A percentile compares a stretch with the other conserved stretches of the same genome.
Evolutionary conservation across 345 rosid species (phyloP).

Genomic region (Eucalyptus lansdowneana): DNA sequence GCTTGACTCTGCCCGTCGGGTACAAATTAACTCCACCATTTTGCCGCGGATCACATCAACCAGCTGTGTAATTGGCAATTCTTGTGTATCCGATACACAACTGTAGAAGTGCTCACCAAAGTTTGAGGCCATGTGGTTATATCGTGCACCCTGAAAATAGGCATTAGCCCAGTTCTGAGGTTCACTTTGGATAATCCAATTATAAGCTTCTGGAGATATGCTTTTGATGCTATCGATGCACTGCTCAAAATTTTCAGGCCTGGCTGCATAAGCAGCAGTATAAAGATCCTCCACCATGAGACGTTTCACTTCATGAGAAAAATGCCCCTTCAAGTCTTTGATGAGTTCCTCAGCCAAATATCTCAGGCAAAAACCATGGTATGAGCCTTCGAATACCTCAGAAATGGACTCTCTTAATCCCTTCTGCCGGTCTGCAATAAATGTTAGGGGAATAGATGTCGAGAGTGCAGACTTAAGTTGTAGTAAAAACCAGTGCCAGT

Average conservation of each 20-base stretch:
- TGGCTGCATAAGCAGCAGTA: slow-evolving; percentile 60
- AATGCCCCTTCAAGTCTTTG: slow-evolving; percentile 72
- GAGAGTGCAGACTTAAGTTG: slow-evolving; percentile 62
- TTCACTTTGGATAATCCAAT: slow-evolving; percentile 75
- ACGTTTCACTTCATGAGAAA: slow-evolving; percentile 84
- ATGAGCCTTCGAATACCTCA: slow-evolving; percentile 48
- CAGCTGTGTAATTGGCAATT: slow-evolving; percentile 89
- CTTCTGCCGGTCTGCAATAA: slow-evolving; percentile 74
- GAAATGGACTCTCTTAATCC: slow-evolving; percentile 62
- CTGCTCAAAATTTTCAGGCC: slow-evolving; percentile 49
- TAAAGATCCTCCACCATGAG: slow-evolving; percentile 70
- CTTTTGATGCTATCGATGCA: slow-evolving; percentile 60
- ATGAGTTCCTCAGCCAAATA: slow-evolving; percentile 64
- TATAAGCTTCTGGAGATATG: slow-evolving; percentile 70
- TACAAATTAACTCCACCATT: slow-evolving; percentile 57
- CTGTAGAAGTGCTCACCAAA: slow-evolving; percentile 72
- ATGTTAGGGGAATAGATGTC: slow-evolving; percentile 52
- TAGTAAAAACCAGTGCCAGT: slow-evolving; percentile 92
- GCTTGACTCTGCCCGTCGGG: slow-evolving; percentile 30
- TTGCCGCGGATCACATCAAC: slow-evolving; percentile 68
- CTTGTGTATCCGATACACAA: slow-evolving; percentile 78
- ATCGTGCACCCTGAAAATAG: slow-evolving; percentile 71
- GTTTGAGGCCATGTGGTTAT: slow-evolving; percentile 74
- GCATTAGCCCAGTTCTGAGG: slow-evolving; percentile 92
- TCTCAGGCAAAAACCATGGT: slow-evolving; percentile 65